These are phyloP conservation scores for Uncinocarpus reesii DNA, from an alignment of 2,329 filamentous ascomycete genomes.

Conservation along the genomic window DNA sequence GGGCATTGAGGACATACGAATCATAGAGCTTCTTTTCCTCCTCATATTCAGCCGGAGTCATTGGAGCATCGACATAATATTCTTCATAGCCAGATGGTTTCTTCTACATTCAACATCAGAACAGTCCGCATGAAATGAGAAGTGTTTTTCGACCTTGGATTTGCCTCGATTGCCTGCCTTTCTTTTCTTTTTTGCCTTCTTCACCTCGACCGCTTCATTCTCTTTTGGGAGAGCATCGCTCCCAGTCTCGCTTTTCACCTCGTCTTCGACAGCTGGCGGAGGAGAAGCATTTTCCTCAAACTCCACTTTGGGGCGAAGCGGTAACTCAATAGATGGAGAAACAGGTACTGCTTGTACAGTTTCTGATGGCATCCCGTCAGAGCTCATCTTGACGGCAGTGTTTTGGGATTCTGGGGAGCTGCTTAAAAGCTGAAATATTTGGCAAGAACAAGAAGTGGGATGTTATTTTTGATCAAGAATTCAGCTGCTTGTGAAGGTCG, in stretches of 20 bases:
- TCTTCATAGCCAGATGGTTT: conserved; percentile 64
- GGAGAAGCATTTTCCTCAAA: not conserved
- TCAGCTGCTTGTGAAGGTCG: not conserved
- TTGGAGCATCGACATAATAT: conserved; percentile 66
- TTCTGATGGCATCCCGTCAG: not conserved
- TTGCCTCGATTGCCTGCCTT: conserved; percentile 26
- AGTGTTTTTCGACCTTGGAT: not conserved
- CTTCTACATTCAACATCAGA: conserved; percentile 22
- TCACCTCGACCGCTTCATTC: conserved; percentile 4
- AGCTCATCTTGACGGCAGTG: not conserved
- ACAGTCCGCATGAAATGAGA: not conserved
- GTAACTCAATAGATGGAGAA: not conserved
- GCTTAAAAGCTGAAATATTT: not conserved
- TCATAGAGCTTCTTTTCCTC: conserved; percentile 62
- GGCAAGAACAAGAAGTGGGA: not conserved
- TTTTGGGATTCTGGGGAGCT: not conserved
- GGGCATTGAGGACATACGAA: conserved; percentile 37
- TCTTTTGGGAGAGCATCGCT: not conserved
- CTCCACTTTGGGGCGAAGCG: not conserved
- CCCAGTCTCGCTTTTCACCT: not conserved
- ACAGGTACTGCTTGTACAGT: not conserved
- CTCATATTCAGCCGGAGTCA: conserved; percentile 58
- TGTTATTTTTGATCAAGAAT: not conserved
- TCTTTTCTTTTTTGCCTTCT: conserved; percentile 24
- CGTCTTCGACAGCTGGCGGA: not conserved